phyloP scores from a whole-genome alignment of 306 rosid species.

The Lathyrus aphaca region DNA sequence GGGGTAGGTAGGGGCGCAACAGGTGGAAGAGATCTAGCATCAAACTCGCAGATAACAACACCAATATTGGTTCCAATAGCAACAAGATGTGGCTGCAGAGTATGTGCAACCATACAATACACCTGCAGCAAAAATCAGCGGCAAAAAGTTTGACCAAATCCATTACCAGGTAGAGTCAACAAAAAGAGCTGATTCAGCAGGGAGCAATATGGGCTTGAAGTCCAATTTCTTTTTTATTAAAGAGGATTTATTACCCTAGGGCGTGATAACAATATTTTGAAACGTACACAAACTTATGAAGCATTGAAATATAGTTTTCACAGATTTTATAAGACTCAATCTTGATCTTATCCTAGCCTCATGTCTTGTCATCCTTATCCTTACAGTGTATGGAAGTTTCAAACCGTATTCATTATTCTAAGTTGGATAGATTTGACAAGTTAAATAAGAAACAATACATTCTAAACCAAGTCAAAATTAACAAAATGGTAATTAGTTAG shows the following conservation, averaged over 20 bases:
- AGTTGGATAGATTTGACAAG: constrained; percentile 28
- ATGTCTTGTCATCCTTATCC: neutral
- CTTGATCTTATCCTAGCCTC: constrained; percentile 23
- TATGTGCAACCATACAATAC: constrained; percentile 92
- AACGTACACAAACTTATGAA: constrained; percentile 20
- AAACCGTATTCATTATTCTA: constrained; percentile 30
- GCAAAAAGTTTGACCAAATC: constrained; percentile 27
- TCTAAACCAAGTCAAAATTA: constrained; percentile 21
- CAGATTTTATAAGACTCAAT: constrained; percentile 8
- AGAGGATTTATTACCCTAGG: constrained; percentile 27
- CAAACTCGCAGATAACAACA: constrained; percentile 92
- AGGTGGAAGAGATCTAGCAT: constrained; percentile 95
- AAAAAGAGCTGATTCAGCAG: constrained; percentile 3
- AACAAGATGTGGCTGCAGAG: constrained; percentile 96
- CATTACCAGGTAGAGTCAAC: constrained; percentile 36
- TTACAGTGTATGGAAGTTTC: constrained; percentile 28
- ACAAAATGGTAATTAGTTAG: constrained; percentile 32
- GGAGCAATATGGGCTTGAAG: constrained; percentile 5
- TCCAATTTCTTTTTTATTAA: constrained; percentile 17
- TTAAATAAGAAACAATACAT: constrained; percentile 14
- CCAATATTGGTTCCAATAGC: constrained; percentile 98
- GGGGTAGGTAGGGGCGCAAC: constrained; percentile 90
- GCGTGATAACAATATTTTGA: constrained; percentile 27
- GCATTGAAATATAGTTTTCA: constrained; percentile 33
- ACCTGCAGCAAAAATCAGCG: constrained; percentile 57